phyloP scores from a whole-genome alignment of 2,329 filamentous ascomycete genomes.

The Xylaria sp. region DNA sequence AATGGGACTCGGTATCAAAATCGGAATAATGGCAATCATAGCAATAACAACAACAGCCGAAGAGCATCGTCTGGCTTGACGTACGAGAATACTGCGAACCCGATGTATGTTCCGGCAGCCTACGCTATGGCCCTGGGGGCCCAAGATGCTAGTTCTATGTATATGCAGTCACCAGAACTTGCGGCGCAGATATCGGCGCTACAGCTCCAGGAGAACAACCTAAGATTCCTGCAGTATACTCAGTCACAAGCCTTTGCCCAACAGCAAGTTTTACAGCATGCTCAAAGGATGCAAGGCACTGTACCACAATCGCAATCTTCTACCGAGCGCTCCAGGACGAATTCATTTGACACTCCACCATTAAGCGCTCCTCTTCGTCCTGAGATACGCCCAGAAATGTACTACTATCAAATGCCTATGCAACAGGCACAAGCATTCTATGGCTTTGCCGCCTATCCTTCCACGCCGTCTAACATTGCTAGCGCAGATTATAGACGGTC shows the following conservation, averaged over 20 bases:
- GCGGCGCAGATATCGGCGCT: constrained; percentile 59
- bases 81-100: constrained; percentile 58
- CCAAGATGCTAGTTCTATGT: constrained; percentile 61
- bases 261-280: constrained; percentile 56
- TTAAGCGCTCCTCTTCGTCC: constrained; percentile 66
- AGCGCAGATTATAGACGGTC: constrained; percentile 66
- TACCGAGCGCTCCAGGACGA: constrained; percentile 66
- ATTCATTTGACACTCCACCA: constrained; percentile 71
- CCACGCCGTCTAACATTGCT: constrained; percentile 61
- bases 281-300: constrained; percentile 55
- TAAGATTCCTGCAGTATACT: constrained; percentile 59
- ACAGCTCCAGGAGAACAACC: constrained; percentile 58
- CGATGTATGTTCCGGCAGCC: constrained; percentile 53
- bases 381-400: constrained; percentile 67
- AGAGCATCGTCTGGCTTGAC: constrained; percentile 64
- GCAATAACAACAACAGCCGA: constrained; percentile 50
- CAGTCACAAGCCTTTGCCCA: constrained; percentile 58
- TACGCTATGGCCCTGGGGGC: constrained; percentile 55
- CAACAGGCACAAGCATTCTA: constrained; percentile 56
- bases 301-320: constrained; percentile 51
- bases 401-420: constrained; percentile 59
- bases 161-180: constrained; percentile 55
- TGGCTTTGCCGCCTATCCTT: constrained; percentile 64
- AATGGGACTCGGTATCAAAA: constrained; percentile 58
- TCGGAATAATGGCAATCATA: constrained; percentile 54